These are phyloP conservation scores for Penicillium janthinellum DNA, from an alignment of 2,329 filamentous ascomycete genomes.

Conservation along the genomic window DNA sequence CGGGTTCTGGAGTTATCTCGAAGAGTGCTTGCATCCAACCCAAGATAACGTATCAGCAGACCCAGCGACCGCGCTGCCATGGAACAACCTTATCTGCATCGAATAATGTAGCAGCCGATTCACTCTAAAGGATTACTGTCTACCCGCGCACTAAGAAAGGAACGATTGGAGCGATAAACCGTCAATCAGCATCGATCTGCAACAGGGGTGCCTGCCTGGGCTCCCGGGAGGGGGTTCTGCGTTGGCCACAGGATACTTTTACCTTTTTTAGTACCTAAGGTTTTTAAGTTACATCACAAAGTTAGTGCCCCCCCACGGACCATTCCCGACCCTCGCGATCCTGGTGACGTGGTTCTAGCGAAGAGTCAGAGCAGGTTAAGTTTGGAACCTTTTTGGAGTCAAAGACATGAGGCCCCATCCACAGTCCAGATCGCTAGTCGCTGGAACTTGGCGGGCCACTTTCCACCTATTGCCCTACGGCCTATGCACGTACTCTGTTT, in stretches of 20 bases:
- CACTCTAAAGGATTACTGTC: not conserved
- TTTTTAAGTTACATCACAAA: conserved; percentile 9
- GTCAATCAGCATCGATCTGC: conserved; percentile 7
- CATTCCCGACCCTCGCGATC: not conserved
- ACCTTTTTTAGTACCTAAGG: conserved; percentile 8
- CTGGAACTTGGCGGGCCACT: not conserved
- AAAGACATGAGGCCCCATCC: not conserved
- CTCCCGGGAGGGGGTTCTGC: not conserved
- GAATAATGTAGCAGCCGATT: not conserved
- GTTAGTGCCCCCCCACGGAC: conserved; percentile 6
- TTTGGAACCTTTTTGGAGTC: not conserved
- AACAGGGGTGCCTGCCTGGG: conserved; percentile 3
- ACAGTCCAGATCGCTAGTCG: not conserved
- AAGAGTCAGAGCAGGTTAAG: not conserved
- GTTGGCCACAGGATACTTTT: conserved; percentile 11
- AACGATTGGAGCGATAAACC: not conserved
- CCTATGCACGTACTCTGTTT: not conserved
- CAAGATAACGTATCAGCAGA: not conserved
- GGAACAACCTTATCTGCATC: conserved; percentile 9
- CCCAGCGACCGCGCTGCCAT: not conserved
- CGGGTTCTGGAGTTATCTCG: not conserved
- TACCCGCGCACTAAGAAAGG: not conserved
- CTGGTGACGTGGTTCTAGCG: not conserved
- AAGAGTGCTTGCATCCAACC: not conserved
- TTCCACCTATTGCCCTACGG: too few species aligned